Conservation (phyloP, 2,329 filamentous ascomycete species). For the Aspergillus tubingensis region DNA sequence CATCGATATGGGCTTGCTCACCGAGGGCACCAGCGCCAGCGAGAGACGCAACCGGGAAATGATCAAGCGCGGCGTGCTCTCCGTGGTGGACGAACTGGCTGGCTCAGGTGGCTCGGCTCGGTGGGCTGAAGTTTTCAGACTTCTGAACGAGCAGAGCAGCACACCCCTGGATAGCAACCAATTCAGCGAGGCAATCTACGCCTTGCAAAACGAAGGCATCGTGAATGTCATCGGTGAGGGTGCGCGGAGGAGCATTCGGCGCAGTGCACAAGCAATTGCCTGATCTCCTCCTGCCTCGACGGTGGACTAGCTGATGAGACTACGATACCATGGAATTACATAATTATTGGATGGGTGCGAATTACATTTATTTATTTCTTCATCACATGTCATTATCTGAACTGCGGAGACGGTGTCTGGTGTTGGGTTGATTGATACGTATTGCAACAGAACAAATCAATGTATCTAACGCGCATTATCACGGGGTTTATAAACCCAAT, state of each 20-base stretch:
- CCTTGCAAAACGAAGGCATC: constrained; percentile 80
- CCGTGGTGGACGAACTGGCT: constrained; percentile 78
- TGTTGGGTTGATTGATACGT: constrained; percentile 11
- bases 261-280: constrained; percentile 59
- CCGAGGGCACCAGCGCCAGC: constrained; percentile 87
- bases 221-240: constrained; percentile 84
- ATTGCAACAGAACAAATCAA: background rate
- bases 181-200: constrained; percentile 77
- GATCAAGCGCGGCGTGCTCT: constrained; percentile 75
- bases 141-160: constrained; percentile 70
- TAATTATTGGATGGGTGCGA: constrained; percentile 20
- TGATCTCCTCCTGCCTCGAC: constrained; percentile 2
- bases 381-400: background rate
- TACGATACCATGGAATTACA: constrained; percentile 35
- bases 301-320: constrained; percentile 23
- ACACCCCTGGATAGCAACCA: constrained; percentile 72
- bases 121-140: constrained; percentile 75
- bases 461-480: background rate
- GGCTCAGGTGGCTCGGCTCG: constrained; percentile 66
- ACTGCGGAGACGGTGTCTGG: constrained; percentile 15
- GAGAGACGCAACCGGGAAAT: constrained; percentile 82
- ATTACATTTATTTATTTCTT: background rate
- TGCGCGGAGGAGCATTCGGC: constrained; percentile 75
- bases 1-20: constrained; percentile 95
- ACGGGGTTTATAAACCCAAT: background rate